These are phyloP conservation scores for Pholiota microspora DNA, from an alignment of 768 basidiomycete species.

Conservation along the genomic window DNA sequence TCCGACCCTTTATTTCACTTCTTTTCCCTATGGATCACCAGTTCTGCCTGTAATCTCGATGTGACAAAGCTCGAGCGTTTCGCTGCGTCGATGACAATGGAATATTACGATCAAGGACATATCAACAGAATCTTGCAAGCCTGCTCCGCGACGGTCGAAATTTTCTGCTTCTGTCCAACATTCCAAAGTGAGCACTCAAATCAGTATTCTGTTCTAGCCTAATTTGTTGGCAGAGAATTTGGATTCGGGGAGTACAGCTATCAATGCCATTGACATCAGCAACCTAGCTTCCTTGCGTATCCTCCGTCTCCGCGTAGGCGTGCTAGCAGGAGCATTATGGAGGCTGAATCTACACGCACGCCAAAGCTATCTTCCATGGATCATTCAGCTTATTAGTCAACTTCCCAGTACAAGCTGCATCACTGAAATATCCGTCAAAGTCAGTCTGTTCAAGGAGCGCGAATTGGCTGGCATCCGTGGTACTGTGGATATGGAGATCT, in stretches of 20 bases:
- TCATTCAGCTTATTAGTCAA: background rate
- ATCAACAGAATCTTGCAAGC: conserved; percentile 5
- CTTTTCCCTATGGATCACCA: conserved; percentile 4
- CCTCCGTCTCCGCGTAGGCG: background rate
- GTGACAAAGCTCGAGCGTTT: background rate
- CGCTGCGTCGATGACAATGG: conserved; percentile 9
- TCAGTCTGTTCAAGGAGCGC: background rate
- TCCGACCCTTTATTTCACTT: conserved; percentile 3
- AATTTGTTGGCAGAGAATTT: background rate
- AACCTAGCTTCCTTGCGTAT: background rate
- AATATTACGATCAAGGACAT: conserved; percentile 10
- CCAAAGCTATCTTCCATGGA: background rate
- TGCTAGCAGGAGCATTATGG: background rate
- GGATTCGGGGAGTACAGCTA: background rate
- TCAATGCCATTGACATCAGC: background rate
- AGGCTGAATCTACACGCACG: background rate
- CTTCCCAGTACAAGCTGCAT: background rate
- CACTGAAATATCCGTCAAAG: background rate
- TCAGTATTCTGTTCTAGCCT: too few relatives aligned
- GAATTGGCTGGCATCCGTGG: background rate
- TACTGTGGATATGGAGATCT: background rate
- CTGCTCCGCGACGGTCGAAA: background rate
- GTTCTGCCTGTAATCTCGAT: background rate
- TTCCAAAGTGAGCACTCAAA: background rate
- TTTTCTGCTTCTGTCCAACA: conserved; percentile 10